Evolutionary conservation across 2,329 filamentous ascomycete species (phyloP).

Genomic region (Colletotrichum tabaci): DNA sequence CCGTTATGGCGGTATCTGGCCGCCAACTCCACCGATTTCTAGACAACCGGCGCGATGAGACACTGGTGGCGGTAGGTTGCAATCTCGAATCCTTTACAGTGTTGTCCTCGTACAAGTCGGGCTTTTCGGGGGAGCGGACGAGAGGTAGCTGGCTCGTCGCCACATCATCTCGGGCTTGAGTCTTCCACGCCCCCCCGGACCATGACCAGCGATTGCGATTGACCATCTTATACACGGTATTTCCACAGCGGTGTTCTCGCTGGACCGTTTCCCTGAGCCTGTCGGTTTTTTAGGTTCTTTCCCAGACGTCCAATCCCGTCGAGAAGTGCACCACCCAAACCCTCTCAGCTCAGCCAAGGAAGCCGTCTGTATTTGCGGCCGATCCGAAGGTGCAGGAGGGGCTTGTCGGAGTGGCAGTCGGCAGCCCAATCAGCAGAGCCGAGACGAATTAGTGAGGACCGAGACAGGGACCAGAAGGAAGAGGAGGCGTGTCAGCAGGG

Average conservation of each 20-base stretch:
- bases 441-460: background rate
- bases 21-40: conserved; percentile 40
- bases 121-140: conserved; percentile 8
- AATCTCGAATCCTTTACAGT: conserved; percentile 20
- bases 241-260: background rate
- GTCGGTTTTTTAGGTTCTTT: background rate
- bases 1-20: conserved; percentile 26
- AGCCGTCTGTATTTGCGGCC: conserved; percentile 6
- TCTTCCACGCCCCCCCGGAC: conserved; percentile 30
- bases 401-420: conserved; percentile 8
- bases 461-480: conserved; percentile 27
- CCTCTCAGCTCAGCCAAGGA: conserved; percentile 25
- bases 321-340: conserved; percentile 6
- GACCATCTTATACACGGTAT: conserved; percentile 25
- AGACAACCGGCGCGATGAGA: conserved; percentile 34
- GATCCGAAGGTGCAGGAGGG: background rate
- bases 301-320: conserved; percentile 25
- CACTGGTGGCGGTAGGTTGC: conserved; percentile 20
- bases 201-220: conserved; percentile 39
- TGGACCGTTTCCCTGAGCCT: background rate
- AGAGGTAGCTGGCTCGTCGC: conserved; percentile 20
- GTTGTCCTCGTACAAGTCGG: conserved; percentile 7
- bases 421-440: conserved; percentile 8
- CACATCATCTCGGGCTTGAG: conserved; percentile 5
- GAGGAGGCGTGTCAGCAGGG: conserved; percentile 15